Evolutionary conservation across 306 rosid genomes (phyloP), one percentile per base, ranked within the genome.

Genomic region (Mucuna pruriens): DNA sequence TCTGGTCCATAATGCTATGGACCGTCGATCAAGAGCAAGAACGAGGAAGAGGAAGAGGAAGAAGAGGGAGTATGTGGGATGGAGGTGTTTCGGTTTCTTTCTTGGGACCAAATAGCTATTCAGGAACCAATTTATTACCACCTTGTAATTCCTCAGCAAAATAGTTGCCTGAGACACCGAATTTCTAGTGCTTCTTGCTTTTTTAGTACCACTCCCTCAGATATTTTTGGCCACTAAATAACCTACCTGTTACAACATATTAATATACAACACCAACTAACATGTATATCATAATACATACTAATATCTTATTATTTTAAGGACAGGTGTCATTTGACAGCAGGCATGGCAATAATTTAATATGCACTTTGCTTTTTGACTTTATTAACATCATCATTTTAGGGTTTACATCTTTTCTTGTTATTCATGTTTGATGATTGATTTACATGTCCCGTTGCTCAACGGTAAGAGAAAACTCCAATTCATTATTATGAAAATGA

Each of bases 141-240:
- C 79, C 42, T 76, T 82, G 83, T 82, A 79, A 80, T n/a, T n/a
- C n/a, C n/a, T n/a, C n/a, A 74, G 79, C 71, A 76, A 80, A 80
- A 88, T 77, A 33, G 89, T 69, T 86, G 89, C n/a, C n/a, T 58
- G 16, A 19, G 57, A 52, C 62, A 49, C 19, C 9, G 11, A 67
- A 54, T 64, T 58, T 52, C 60, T 26, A 75, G 83, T 73, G 45
- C 11, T 9, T 16, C 26, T 42, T 77, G 49, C 1, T 63, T 71
- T 66, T 65, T 65, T 65, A n/a, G 46, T 17, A 29, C 17, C 8
- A 62, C 39, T 63, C 1, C 65, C 15, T 69, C 75, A 61, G 78
- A 85, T 39, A 61, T 77, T 77, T 11, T 62, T 68, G 74, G 82
- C 39, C 7, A 13, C 77, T 71, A 63, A 73, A 68, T 63, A 64